These are phyloP conservation scores for Zymoseptoria tritici DNA, from an alignment of 2,329 filamentous ascomycete genomes.

Conservation along the genomic window DNA sequence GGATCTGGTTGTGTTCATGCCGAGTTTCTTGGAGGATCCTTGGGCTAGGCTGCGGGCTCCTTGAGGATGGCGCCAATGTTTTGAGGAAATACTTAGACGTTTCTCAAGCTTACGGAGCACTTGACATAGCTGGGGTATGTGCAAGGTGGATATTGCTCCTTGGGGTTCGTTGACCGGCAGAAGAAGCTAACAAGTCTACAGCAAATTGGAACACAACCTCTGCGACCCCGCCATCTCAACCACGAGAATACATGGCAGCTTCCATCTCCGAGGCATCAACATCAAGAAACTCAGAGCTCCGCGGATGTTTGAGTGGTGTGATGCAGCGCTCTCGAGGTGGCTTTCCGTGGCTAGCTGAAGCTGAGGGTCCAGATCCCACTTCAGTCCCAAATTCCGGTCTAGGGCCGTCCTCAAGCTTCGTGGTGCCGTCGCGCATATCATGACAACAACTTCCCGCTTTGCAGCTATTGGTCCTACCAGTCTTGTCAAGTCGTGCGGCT, in stretches of 20 bases:
- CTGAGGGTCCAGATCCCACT: background rate
- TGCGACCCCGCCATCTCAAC: background rate
- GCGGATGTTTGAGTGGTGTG: background rate
- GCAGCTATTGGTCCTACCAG: too few relatives aligned
- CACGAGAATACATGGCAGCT: background rate
- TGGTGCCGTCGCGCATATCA: background rate
- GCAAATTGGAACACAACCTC: too few relatives aligned
- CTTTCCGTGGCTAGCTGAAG: background rate
- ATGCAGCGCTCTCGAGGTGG: background rate
- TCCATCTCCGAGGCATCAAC: background rate
- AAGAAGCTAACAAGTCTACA: too few relatives aligned
- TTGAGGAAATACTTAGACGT: background rate
- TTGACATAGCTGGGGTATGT: background rate
- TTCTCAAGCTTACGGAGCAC: background rate
- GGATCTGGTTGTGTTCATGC: constrained; percentile 63
- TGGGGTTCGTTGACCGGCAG: too few relatives aligned
- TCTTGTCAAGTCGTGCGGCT: background rate
- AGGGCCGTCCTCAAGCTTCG: background rate
- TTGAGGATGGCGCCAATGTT: constrained; percentile 25
- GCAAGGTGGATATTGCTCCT: background rate
- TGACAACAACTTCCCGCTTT: background rate
- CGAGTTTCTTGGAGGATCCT: constrained; percentile 63
- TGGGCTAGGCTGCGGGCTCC: constrained; percentile 45
- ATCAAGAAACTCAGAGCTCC: background rate
- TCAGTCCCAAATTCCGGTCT: background rate